Percentiles rank a stretch among this genome's conserved stretches.
Conservation (phyloP, 345 rosid genomes). For the Murraya paniculata region DNA sequence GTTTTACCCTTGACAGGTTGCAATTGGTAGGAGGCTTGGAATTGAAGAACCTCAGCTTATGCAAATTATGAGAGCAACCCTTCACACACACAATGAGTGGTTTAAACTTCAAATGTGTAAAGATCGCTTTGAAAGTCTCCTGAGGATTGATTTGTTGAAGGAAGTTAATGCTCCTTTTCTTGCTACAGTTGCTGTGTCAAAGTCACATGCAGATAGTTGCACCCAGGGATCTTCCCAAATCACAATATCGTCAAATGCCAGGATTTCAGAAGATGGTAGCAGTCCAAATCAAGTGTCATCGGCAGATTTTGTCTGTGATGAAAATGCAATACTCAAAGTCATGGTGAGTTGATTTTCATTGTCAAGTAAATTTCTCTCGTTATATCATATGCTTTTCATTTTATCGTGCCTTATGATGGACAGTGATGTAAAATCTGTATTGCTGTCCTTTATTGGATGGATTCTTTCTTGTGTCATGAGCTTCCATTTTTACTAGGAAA, state of each 20-base stretch:
- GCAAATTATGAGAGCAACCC: slow-evolving; percentile 85
- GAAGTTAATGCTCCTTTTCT: slow-evolving; percentile 55
- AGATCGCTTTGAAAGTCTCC: slow-evolving; percentile 58
- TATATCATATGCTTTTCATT: not conserved
- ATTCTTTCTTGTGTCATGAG: not conserved
- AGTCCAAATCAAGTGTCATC: slow-evolving; percentile 73
- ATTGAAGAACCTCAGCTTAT: slow-evolving; percentile 87
- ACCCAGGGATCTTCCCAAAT: slow-evolving; percentile 77
- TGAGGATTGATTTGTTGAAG: slow-evolving; percentile 70
- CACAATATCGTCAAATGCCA: slow-evolving; percentile 63
- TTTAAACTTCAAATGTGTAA: slow-evolving; percentile 96
- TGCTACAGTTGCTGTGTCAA: slow-evolving; percentile 44
- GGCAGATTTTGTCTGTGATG: slow-evolving; percentile 65
- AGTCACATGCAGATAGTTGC: slow-evolving; percentile 60
- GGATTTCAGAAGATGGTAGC: slow-evolving; percentile 71
- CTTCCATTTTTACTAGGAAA: not conserved
- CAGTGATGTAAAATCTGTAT: not conserved
- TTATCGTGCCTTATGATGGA: not conserved
- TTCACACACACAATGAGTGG: slow-evolving; percentile 83
- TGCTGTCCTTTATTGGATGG: not conserved
- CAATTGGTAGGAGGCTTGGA: slow-evolving; percentile 72
- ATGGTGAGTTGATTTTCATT: slow-evolving; percentile 59
- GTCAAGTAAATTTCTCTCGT: not conserved
- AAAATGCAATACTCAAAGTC: slow-evolving; percentile 89
- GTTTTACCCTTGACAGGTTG: slow-evolving; percentile 46